Evolutionary conservation across 768 basidiomycete genomes (phyloP).

Genomic region (Trametes villosa): DNA sequence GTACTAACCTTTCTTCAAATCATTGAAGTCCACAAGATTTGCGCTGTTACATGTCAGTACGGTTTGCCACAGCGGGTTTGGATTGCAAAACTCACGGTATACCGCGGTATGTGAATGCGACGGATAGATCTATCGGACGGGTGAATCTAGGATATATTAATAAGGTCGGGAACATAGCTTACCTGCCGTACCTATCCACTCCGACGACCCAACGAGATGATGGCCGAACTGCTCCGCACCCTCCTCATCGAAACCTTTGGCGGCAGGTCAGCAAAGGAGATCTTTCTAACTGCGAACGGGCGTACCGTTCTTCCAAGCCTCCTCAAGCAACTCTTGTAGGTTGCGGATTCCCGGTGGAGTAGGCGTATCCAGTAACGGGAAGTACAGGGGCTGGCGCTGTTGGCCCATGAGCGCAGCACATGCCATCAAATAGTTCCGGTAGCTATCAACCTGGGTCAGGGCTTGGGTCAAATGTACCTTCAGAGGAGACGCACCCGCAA

Average conservation of each 20-base stretch:
- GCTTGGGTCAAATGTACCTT: too few relatives aligned
- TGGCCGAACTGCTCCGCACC: conserved; percentile 66
- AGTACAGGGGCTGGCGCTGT: conserved; percentile 61
- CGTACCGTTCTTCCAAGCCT: conserved; percentile 77
- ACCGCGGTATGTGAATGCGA: conserved; percentile 76
- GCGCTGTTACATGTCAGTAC: conserved; percentile 43
- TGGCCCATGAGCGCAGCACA: conserved; percentile 77
- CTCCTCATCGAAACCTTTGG: conserved; percentile 69
- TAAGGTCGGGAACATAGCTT: too few relatives aligned
- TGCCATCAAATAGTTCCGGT: conserved; percentile 83
- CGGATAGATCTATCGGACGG: conserved; percentile 63
- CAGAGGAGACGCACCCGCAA: conserved; percentile 32
- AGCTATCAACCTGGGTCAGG: conserved; percentile 45
- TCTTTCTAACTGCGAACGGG: background rate
- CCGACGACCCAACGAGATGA: conserved; percentile 56
- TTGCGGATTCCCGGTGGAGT: conserved; percentile 70
- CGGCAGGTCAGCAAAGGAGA: background rate
- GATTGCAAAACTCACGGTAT: conserved; percentile 66
- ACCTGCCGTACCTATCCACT: conserved; percentile 87
- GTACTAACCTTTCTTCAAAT: conserved; percentile 52
- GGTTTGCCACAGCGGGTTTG: background rate
- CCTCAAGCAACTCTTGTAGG: conserved; percentile 79
- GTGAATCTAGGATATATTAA: too few relatives aligned
- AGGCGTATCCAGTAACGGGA: conserved; percentile 58
- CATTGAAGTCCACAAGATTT: conserved; percentile 64